Base-by-base conservation (phyloP, 495 filamentous ascomycete species). In the Lepidopterella palustris region DNA sequence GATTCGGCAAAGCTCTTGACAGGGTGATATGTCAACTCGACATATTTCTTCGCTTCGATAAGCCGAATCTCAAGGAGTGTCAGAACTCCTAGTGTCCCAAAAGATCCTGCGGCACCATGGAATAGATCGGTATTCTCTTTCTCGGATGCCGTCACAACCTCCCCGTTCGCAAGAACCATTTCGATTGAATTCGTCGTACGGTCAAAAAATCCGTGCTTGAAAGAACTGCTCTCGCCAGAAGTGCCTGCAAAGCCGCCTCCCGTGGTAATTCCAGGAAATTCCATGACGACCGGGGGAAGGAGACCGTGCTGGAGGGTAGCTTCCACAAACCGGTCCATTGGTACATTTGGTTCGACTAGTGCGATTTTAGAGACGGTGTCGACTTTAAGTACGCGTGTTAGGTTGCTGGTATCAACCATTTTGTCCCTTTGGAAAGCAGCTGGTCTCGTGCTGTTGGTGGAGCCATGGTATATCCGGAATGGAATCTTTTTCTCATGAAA, bases 381-480 rank as follows among this genome's bases (percentile, higher is more conserved):
- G 39, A 83, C 74, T 0, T 61, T 26, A 4, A 75, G 61, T 1
- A 75, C 69, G 60, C 71, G 59, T 18, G 63, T 63, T 13, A 75
- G 65, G 3, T n/a, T 8, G 47, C 63, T 77, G 27, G 76, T 85
- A 65, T 89, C 81, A 45, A 87, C 72, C 4, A 76, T 78, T 47
- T 79, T 76, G 50, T 76, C 72, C 5, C 66, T 65, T 42, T 71
- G 68, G 42, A 72, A 68, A 4, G 68, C 62, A 6, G 75, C 70
- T 11, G 73, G 76, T 0, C 86, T 81, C 15, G 87, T 91, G 64
- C 77, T 84, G 69, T 90, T 90, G 21, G 87, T 90, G 0, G 82
- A 82, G 63, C 88, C 88, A 77, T 91, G 88, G 71, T 78, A 83
- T 71, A 92, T 89, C 56, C 88, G 82, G 73, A 87, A 92, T 24